phyloP scores from a whole-genome alignment of 2,329 filamentous ascomycete species.

The Pseudogymnoascus sp. region DNA sequence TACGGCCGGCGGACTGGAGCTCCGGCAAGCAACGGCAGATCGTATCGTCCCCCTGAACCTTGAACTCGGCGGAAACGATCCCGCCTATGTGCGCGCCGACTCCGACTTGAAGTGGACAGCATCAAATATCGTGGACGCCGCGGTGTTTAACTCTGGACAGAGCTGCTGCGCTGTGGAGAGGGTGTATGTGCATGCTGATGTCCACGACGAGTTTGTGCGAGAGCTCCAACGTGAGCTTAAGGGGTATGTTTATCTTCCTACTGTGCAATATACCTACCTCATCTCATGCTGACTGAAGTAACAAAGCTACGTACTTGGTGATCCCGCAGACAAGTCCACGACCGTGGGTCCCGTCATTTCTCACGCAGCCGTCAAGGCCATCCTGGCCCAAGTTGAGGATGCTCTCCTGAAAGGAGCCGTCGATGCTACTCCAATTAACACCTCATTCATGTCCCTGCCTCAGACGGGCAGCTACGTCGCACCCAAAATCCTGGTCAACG shows the following conservation, averaged over 20 bases:
- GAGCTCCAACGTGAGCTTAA: conserved; percentile 40
- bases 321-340: conserved; percentile 43
- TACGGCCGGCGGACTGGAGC: conserved; percentile 38
- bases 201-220: conserved; percentile 48
- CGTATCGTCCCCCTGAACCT: conserved; percentile 47
- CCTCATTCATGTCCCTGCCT: conserved; percentile 39
- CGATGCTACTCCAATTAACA: conserved; percentile 24
- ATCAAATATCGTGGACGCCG: conserved; percentile 36
- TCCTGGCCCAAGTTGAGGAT: conserved; percentile 46
- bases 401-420: conserved; percentile 43
- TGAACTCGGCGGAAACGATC: conserved; percentile 47
- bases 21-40: conserved; percentile 40
- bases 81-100: conserved; percentile 44
- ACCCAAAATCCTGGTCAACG: conserved; percentile 50
- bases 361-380: conserved; percentile 48
- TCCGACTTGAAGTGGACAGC: conserved; percentile 40
- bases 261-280: background rate
- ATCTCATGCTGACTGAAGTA: background rate
- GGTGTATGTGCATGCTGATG: conserved; percentile 50
- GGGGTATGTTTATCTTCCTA: conserved; percentile 21
- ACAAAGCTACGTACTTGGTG: conserved; percentile 54
- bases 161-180: conserved; percentile 50
- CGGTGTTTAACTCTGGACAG: conserved; percentile 46
- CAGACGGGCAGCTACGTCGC: conserved; percentile 52
- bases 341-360: conserved; percentile 49